These are phyloP conservation scores for Yamadazyma blattariae DNA, from an alignment of 1,139 yeast genomes.

Conservation along the genomic window DNA sequence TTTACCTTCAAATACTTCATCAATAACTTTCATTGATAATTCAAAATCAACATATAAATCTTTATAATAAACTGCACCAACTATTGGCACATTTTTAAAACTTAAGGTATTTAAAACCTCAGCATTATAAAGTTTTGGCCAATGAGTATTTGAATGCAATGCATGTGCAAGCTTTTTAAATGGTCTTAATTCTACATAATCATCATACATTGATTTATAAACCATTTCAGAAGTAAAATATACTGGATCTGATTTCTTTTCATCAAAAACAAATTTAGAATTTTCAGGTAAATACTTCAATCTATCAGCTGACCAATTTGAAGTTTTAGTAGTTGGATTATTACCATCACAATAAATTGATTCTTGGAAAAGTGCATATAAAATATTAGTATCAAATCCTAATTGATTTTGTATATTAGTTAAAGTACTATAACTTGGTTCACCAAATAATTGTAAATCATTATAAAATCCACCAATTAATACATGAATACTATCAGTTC, in stretches of 20 bases:
- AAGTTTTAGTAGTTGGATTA: conserved; percentile 11
- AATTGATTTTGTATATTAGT: conserved; percentile 25
- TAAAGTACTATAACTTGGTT: conserved; percentile 36
- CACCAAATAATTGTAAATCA: conserved; percentile 32
- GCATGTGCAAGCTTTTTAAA: conserved; percentile 40
- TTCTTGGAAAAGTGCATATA: conserved; percentile 57
- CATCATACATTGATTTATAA: conserved; percentile 48
- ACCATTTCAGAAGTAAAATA: conserved; percentile 62
- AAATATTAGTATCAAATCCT: conserved; percentile 51
- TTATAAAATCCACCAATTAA: conserved; percentile 36
- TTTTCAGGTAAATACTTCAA: conserved; percentile 27
- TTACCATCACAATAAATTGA: conserved; percentile 51
- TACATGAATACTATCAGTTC: conserved; percentile 45
- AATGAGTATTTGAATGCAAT: conserved; percentile 36
- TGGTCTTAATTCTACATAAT: conserved; percentile 40
- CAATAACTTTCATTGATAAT: conserved; percentile 32
- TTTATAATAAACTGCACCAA: conserved; percentile 46
- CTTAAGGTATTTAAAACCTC: conserved; percentile 23
- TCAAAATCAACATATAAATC: conserved; percentile 57
- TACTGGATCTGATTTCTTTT: conserved; percentile 20
- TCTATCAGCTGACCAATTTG: conserved; percentile 52
- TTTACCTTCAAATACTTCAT: conserved; percentile 24
- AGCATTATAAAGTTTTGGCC: conserved; percentile 44
- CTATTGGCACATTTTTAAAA: conserved; percentile 45
- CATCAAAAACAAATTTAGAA: conserved; percentile 21